Base-by-base conservation (phyloP, 2,329 filamentous ascomycete genomes). In the Fusarium torulosum region DNA sequence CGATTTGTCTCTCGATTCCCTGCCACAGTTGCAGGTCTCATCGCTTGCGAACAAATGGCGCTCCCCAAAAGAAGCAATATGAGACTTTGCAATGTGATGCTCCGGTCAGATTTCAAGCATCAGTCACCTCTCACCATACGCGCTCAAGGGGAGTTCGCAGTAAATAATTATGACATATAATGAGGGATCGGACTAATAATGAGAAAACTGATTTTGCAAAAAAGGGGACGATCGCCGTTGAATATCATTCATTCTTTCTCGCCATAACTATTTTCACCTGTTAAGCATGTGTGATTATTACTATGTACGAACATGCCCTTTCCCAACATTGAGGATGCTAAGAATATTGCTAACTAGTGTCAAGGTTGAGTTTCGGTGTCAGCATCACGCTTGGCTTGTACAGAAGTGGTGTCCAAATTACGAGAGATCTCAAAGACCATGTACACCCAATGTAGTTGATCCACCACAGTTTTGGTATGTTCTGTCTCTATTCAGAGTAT, bases 401-500 rank as follows among this genome's bases (percentile, higher is more conserved):
- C 59, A 62, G n/a, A 70, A 61, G 44, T 73, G 71, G 71, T 73
- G 71, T 47, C 41, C 50, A 13, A 51, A 57, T 23, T 73, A 73
- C 37, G 67, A 73, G 53, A 65, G 57, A 47, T 73, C 65, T 3
- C 54, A 72, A 45, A 69, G 43, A 31, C 71, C 71, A 15, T 73
- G 71, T 25, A 58, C 57, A 6, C 71, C 71, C 20, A 73, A 62
- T 21, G 49, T 73, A 50, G 66, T 73, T 50, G 64, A 71, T 35
- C 67, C 71, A 17, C 61, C 69, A n/a, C 67, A 73, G 42, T 72
- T 64, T 29, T 73, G 71, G 71, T 72, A 61, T 35, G 70, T 37
- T 21, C 21, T 37, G 10, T 40, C 41, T 61, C n/a, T 14, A 10
- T 31, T 15, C 21, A n/a, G 14, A 41, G 2, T 14, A 35, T 21